phyloP scores from a whole-genome alignment of 2,329 filamentous ascomycete species.

The Alternaria dauci region DNA sequence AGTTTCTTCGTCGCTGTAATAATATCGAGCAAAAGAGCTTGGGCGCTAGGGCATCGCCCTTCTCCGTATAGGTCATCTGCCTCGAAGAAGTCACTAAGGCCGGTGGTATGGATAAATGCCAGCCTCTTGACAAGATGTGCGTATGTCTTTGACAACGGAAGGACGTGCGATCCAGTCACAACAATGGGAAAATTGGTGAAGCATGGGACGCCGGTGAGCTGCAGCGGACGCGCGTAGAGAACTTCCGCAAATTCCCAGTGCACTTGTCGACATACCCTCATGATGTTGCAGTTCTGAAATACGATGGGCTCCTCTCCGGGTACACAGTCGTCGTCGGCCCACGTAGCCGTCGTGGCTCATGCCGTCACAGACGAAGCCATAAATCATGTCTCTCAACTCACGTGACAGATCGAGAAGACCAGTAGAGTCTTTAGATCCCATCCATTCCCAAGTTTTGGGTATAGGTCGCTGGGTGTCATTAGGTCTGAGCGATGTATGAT shows the following conservation, averaged over 20 bases:
- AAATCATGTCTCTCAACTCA: constrained; percentile 1
- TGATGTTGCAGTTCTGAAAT: neutral
- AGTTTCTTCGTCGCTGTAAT: neutral
- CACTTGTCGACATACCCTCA: neutral
- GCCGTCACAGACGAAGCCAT: neutral
- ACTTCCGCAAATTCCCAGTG: neutral
- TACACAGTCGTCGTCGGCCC: neutral
- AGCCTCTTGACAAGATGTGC: neutral
- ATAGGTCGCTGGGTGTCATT: neutral
- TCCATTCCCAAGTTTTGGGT: neutral
- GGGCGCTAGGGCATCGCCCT: neutral
- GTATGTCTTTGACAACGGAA: constrained; percentile 1
- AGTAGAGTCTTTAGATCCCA: neutral
- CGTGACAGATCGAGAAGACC: neutral
- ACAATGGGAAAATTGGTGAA: neutral
- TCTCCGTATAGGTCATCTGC: neutral
- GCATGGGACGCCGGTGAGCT: neutral
- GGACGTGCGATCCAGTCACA: neutral
- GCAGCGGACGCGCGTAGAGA: neutral
- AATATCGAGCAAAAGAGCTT: neutral
- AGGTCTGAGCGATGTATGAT: fast-evolving
- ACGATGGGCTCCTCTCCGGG: neutral
- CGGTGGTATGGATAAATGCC: neutral
- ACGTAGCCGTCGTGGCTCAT: neutral
- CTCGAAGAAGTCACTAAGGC: neutral